These are phyloP conservation scores for Whalleya microplaca DNA, from an alignment of 2,329 filamentous ascomycete genomes.

Conservation along the genomic window DNA sequence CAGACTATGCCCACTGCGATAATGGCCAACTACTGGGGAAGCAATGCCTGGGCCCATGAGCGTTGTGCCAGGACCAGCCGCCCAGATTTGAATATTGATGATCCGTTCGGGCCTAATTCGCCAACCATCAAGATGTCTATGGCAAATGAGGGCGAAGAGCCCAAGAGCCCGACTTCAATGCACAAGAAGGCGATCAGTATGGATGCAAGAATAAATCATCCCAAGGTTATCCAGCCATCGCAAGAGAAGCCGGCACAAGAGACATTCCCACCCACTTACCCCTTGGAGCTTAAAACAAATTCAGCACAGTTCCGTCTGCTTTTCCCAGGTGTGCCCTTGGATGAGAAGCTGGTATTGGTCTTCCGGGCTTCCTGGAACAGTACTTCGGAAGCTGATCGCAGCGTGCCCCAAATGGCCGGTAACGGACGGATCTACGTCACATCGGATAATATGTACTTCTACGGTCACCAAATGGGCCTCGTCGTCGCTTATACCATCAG, in stretches of 20 bases:
- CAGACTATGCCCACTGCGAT: conserved; percentile 80
- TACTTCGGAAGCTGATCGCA: conserved; percentile 48
- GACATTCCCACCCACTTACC: conserved; percentile 76
- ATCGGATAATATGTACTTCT: conserved; percentile 88
- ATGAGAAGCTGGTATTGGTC: conserved; percentile 86
- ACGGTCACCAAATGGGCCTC: conserved; percentile 90
- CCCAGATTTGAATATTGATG: conserved; percentile 34
- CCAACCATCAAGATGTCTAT: conserved; percentile 39
- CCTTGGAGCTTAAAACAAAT: conserved; percentile 78
- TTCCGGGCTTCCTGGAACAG: conserved; percentile 87
- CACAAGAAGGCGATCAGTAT: conserved; percentile 52
- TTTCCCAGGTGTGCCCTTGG: conserved; percentile 77
- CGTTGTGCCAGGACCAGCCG: conserved; percentile 29
- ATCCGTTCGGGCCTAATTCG: conserved; percentile 43
- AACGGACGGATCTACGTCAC: conserved; percentile 86
- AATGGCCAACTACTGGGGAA: conserved; percentile 94
- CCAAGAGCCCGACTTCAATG: conserved; percentile 29
- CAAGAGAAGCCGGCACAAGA: conserved; percentile 46
- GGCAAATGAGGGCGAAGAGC: conserved; percentile 30
- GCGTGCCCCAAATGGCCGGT: conserved; percentile 58
- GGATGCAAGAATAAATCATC: conserved; percentile 39
- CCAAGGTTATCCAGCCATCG: conserved; percentile 32
- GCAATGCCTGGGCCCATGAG: conserved; percentile 68
- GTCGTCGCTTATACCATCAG: conserved; percentile 80
- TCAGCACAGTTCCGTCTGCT: conserved; percentile 92